Evolutionary conservation across 2,329 filamentous ascomycete species (phyloP).

Genomic region (Monilinia aucupariae): DNA sequence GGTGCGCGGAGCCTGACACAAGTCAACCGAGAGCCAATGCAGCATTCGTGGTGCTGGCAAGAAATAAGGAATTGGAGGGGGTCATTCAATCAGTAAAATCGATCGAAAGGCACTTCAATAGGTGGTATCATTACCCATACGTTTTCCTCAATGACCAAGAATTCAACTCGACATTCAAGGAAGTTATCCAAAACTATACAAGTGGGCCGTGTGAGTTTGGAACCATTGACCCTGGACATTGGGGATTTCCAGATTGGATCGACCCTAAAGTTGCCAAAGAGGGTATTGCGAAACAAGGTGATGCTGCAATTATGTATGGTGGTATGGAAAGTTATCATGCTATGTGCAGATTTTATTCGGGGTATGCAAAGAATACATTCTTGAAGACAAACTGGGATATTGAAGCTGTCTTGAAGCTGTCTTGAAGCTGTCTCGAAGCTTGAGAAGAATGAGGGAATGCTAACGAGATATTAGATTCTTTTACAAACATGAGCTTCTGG

Average conservation of each 20-base stretch:
- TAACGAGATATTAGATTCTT: constrained; percentile 61
- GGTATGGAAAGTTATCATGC: constrained; percentile 98
- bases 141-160: constrained; percentile 97
- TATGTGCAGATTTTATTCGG: constrained; percentile 99
- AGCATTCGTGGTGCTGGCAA: constrained; percentile 88
- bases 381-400: neutral
- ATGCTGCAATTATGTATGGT: constrained; percentile 98
- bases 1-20: constrained; percentile 77
- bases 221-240: constrained; percentile 83
- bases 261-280: constrained; percentile 91
- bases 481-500: constrained; percentile 90
- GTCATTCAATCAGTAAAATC: constrained; percentile 97
- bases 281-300: constrained; percentile 92
- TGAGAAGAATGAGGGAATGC: constrained; percentile 1
- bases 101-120: constrained; percentile 97
- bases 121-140: constrained; percentile 98
- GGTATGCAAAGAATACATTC: constrained; percentile 49
- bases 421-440: neutral
- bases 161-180: constrained; percentile 91
- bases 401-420: neutral
- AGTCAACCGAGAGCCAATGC: constrained; percentile 81
- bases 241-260: constrained; percentile 96
- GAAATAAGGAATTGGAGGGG: constrained; percentile 94
- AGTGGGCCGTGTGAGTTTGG: constrained; percentile 85
- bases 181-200: constrained; percentile 84